A percentile compares a stretch with the other conserved stretches of the same genome.
phyloP scores from a whole-genome alignment of 1,284 basidiomycete genomes.

The Trichosporon ovoides region DNA sequence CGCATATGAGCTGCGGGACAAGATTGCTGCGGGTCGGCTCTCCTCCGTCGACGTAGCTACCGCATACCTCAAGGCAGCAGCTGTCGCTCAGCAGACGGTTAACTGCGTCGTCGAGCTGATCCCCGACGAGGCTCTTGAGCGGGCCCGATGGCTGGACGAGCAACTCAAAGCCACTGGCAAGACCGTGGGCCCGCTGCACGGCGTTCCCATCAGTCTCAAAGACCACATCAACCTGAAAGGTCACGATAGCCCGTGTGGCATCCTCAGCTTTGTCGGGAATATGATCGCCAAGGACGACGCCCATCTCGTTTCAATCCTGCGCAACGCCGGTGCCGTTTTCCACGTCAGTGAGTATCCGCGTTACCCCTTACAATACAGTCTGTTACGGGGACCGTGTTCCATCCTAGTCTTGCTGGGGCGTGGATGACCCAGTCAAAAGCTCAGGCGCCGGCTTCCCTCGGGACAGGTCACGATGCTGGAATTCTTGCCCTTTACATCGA shows the following conservation, averaged over 20 bases:
- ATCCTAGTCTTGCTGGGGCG: no score
- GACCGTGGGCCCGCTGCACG: slow-evolving; percentile 58
- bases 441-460: no score
- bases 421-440: background rate
- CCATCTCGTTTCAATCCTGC: slow-evolving; percentile 19
- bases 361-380: no score
- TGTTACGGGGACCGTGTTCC: no score
- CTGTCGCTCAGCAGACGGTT: slow-evolving; percentile 45
- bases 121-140: slow-evolving; percentile 57
- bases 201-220: slow-evolving; percentile 60
- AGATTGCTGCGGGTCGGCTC: slow-evolving; percentile 29
- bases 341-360: slow-evolving; percentile 9
- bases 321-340: slow-evolving; percentile 29
- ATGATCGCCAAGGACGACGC: slow-evolving; percentile 16
- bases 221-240: slow-evolving; percentile 47
- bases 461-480: no score
- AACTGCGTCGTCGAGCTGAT: slow-evolving; percentile 69
- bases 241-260: slow-evolving; percentile 31
- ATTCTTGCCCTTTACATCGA: no score
- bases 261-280: slow-evolving; percentile 20
- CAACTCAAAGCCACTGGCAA: slow-evolving; percentile 53
- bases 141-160: slow-evolving; percentile 59
- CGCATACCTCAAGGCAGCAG: slow-evolving; percentile 31
- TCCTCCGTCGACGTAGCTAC: slow-evolving; percentile 29
- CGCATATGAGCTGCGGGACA: slow-evolving; percentile 51